A percentile compares a stretch with the other conserved stretches of the same genome.
phyloP scores from a whole-genome alignment of 2,329 filamentous ascomycete genomes.

The Pseudogymnoascus sp. region DNA sequence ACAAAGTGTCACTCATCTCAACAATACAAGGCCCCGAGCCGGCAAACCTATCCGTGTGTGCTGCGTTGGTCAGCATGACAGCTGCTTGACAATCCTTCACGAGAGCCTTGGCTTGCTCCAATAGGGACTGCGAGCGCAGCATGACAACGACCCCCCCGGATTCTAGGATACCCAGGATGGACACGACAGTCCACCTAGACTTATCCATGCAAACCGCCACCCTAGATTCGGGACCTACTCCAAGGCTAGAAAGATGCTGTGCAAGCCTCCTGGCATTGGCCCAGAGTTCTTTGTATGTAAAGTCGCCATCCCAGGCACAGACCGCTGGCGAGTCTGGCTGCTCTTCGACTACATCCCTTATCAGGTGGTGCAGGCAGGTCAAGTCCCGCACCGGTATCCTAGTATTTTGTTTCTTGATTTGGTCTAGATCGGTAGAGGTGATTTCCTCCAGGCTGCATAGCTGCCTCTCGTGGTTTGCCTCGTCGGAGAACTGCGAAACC shows the following conservation, averaged over 20 bases:
- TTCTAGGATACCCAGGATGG: slow-evolving; percentile 18
- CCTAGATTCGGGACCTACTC: slow-evolving; percentile 10
- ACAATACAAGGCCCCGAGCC: background rate
- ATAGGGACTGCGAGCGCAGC: slow-evolving; percentile 10
- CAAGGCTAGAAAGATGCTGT: slow-evolving; percentile 5
- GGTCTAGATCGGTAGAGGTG: background rate
- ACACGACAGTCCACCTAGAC: slow-evolving; percentile 18
- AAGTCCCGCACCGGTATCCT: background rate
- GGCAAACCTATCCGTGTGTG: background rate
- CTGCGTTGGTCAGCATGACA: background rate
- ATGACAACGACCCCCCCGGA: slow-evolving; percentile 21
- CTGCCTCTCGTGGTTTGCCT: background rate
- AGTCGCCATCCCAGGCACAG: slow-evolving; percentile 13
- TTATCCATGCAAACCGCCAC: slow-evolving; percentile 18
- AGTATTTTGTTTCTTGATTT: background rate
- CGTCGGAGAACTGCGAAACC: background rate
- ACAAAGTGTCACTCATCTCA: background rate
- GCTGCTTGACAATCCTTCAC: background rate
- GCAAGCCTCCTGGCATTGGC: background rate
- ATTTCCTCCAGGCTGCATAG: background rate
- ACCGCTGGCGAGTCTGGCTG: slow-evolving; percentile 15
- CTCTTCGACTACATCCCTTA: background rate
- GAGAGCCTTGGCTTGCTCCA: slow-evolving; percentile 16
- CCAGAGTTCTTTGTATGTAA: background rate
- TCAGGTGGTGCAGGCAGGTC: slow-evolving; percentile 15